Evolutionary conservation across 116 monocot species (phyloP).

Genomic region (Zostera marina): DNA sequence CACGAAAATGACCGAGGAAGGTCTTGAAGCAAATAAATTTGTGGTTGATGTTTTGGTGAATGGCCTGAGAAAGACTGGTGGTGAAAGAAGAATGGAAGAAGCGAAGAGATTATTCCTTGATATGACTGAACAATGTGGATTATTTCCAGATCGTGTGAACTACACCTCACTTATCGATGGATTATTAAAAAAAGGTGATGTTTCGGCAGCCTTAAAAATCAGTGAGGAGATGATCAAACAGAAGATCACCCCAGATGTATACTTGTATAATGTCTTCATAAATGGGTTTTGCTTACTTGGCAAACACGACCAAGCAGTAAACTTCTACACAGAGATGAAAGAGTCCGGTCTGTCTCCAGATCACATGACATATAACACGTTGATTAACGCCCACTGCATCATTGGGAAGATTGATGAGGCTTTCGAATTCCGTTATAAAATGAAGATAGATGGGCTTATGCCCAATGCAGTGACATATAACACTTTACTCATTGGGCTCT

Average conservation of each 20-base stretch:
- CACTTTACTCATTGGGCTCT: constrained; percentile 32
- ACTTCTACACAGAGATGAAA: constrained; percentile 38
- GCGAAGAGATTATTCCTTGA: constrained; percentile 37
- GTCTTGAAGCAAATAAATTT: constrained; percentile 39
- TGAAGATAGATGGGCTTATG: constrained; percentile 31
- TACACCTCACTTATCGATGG: constrained; percentile 89
- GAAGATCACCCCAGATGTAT: constrained; percentile 44
- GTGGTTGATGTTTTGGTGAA: constrained; percentile 53
- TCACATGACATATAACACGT: constrained; percentile 58
- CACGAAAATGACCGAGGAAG: constrained; percentile 38
- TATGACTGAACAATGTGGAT: constrained; percentile 23
- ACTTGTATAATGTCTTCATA: constrained; percentile 73
- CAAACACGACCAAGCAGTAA: constrained; percentile 41
- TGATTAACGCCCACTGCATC: constrained; percentile 44
- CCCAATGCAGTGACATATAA: constrained; percentile 68
- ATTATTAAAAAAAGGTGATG: constrained; percentile 49
- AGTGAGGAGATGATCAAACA: constrained; percentile 50
- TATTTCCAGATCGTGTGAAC: constrained; percentile 52
- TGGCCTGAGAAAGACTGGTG: constrained; percentile 53
- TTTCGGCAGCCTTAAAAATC: constrained; percentile 39
- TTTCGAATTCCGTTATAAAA: constrained; percentile 33
- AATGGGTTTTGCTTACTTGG: constrained; percentile 57
- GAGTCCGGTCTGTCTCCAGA: constrained; percentile 54
- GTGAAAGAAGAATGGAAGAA: constrained; percentile 26
- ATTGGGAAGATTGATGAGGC: constrained; percentile 39